Conservation (phyloP, 2,329 filamentous ascomycete species). For the Parastagonospora nodorum region DNA sequence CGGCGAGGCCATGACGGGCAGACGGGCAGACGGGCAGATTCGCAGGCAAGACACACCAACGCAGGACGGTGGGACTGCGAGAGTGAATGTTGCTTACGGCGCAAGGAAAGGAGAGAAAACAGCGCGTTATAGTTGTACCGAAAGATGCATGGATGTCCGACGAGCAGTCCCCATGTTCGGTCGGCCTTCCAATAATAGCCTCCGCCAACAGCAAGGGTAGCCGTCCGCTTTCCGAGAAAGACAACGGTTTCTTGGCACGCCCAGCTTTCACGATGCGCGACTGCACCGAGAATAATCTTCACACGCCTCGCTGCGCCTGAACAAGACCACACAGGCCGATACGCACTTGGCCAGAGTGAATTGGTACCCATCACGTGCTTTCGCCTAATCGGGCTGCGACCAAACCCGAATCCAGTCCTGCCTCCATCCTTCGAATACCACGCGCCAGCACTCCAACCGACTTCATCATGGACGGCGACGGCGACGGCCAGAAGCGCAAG, state of each 20-base stretch:
- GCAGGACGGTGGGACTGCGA: not conserved
- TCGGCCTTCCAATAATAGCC: constrained; percentile 29
- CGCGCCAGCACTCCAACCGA: not conserved
- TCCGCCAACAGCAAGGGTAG: constrained; percentile 15
- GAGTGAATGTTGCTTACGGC: not conserved
- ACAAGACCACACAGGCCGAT: no score
- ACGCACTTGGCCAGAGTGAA: no score
- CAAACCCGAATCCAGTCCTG: no score
- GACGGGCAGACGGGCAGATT: not conserved
- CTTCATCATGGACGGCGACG: constrained; percentile 44
- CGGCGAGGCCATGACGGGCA: constrained; percentile 28
- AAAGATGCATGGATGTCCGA: constrained; percentile 12
- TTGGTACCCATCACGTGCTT: not conserved
- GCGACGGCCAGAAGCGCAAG: constrained; percentile 51
- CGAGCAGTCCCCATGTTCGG: constrained; percentile 3
- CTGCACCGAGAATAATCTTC: not conserved
- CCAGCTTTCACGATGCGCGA: not conserved
- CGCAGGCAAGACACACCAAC: not conserved
- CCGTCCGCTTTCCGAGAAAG: not conserved
- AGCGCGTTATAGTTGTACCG: constrained; percentile 17
- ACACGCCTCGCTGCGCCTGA: not conserved
- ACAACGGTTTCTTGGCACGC: constrained; percentile 15
- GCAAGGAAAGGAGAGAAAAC: constrained; percentile 18
- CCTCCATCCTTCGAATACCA: not conserved
- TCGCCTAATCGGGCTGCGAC: not conserved